phyloP scores from a whole-genome alignment of 345 rosid genomes.

The Syzygium oleosum region DNA sequence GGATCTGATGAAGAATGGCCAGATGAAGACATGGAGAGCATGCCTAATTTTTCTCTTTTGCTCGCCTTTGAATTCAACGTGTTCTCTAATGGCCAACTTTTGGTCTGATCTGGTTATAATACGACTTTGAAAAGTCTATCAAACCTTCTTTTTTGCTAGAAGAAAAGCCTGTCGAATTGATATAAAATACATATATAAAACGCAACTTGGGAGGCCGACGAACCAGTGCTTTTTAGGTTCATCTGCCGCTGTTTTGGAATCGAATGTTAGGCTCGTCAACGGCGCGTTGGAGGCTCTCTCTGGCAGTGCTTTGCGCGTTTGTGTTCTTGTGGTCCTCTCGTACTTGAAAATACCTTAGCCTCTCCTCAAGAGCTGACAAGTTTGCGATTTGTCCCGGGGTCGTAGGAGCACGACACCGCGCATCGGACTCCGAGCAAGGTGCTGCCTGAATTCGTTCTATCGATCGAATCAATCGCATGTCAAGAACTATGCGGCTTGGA shows the following conservation, averaged over 20 bases:
- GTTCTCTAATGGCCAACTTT: neutral
- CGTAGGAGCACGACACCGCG: neutral
- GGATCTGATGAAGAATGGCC: neutral
- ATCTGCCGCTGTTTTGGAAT: neutral
- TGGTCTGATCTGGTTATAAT: neutral
- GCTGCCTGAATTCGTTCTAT: neutral
- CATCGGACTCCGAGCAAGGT: neutral
- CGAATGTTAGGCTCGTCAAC: neutral
- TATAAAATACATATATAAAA: neutral
- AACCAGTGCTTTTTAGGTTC: neutral
- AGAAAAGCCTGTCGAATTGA: too few relatives aligned
- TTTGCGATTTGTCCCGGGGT: neutral
- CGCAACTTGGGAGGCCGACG: neutral
- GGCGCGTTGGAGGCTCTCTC: neutral
- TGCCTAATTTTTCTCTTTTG: neutral
- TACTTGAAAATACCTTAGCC: neutral
- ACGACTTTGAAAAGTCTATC: neutral
- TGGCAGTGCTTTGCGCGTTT: neutral
- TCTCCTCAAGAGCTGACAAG: neutral
- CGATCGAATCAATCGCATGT: neutral
- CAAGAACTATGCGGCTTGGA: neutral
- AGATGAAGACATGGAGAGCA: neutral
- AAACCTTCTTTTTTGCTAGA: neutral
- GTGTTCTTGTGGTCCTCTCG: neutral
- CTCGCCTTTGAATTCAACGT: neutral